A percentile compares a stretch with the other conserved stretches of the same genome.
phyloP scores from a whole-genome alignment of 176 grass and related monocot species.

The Paspalum notatum region DNA sequence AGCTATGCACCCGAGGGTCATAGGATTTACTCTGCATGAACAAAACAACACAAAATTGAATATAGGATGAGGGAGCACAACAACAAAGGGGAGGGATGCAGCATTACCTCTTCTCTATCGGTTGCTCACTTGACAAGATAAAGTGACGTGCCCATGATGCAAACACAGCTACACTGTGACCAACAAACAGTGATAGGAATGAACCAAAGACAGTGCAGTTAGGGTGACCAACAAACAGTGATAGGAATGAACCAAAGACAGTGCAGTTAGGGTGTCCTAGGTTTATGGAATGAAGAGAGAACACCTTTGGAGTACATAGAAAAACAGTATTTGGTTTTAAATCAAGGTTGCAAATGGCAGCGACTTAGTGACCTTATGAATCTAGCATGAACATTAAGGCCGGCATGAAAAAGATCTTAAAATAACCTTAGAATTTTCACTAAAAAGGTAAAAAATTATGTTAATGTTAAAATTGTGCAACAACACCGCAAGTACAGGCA shows the following conservation, averaged over 20 bases:
- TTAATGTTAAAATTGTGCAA: too few relatives aligned
- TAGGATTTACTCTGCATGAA: slow-evolving; percentile 69
- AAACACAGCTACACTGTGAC: slow-evolving; percentile 83
- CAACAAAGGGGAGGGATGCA: slow-evolving; percentile 7
- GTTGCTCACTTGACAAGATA: slow-evolving; percentile 50
- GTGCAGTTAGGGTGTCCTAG: neutral
- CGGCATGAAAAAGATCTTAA: too few relatives aligned
- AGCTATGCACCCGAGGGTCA: slow-evolving; percentile 80
- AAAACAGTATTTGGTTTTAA: neutral
- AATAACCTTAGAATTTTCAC: too few relatives aligned
- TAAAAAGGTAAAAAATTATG: too few relatives aligned
- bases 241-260: slow-evolving; percentile 15
- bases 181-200: slow-evolving; percentile 21
- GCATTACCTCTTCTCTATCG: slow-evolving; percentile 63
- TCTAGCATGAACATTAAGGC: too few relatives aligned
- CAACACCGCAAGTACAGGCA: too few relatives aligned
- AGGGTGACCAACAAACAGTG: slow-evolving; percentile 15
- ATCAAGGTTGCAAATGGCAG: too few relatives aligned
- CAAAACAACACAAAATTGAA: neutral
- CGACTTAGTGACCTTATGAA: too few relatives aligned
- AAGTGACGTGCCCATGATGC: slow-evolving; percentile 63
- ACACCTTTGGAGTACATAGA: neutral
- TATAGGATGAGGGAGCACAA: neutral
- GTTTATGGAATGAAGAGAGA: neutral
- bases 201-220: neutral